phyloP scores from a whole-genome alignment of 768 basidiomycete genomes.

The Lactarius akahatsu region DNA sequence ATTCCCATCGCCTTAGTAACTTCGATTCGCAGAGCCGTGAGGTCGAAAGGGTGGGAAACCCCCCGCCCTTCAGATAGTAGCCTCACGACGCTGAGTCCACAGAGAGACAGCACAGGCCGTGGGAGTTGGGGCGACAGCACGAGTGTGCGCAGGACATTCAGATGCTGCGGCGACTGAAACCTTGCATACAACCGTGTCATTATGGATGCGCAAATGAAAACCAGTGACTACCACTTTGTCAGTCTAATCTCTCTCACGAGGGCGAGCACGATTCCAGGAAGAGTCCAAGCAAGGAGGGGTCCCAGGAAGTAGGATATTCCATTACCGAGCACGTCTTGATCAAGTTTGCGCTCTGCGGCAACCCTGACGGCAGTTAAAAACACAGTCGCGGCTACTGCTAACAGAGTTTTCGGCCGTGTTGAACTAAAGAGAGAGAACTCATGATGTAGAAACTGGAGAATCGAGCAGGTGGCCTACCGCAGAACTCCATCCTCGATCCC shows the following conservation, averaged over 20 bases:
- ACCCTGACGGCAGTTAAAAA: conserved; percentile 61
- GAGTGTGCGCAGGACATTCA: conserved; percentile 66
- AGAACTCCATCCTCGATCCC: conserved; percentile 79
- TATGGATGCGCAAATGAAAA: background rate
- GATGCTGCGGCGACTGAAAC: conserved; percentile 47
- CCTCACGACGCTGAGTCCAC: conserved; percentile 54
- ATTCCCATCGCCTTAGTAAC: conserved; percentile 42
- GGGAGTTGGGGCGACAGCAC: conserved; percentile 66
- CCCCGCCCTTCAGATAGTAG: conserved; percentile 42
- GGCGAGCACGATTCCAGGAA: conserved; percentile 67
- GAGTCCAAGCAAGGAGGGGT: conserved; percentile 74
- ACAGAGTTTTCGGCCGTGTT: conserved; percentile 64
- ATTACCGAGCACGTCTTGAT: conserved; percentile 65
- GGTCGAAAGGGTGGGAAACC: conserved; percentile 37
- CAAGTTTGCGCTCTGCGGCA: conserved; percentile 53
- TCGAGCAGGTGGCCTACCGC: conserved; percentile 29
- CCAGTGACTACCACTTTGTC: conserved; percentile 9
- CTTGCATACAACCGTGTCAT: conserved; percentile 36
- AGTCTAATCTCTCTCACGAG: conserved; percentile 58
- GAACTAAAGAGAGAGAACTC: conserved; percentile 43
- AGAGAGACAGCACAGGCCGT: conserved; percentile 61
- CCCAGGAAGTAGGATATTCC: conserved; percentile 77
- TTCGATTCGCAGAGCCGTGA: conserved; percentile 41
- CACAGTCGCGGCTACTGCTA: conserved; percentile 66
- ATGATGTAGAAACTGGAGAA: background rate